Conservation (phyloP, 306 rosid genomes). For the Ceratonia siliqua region DNA sequence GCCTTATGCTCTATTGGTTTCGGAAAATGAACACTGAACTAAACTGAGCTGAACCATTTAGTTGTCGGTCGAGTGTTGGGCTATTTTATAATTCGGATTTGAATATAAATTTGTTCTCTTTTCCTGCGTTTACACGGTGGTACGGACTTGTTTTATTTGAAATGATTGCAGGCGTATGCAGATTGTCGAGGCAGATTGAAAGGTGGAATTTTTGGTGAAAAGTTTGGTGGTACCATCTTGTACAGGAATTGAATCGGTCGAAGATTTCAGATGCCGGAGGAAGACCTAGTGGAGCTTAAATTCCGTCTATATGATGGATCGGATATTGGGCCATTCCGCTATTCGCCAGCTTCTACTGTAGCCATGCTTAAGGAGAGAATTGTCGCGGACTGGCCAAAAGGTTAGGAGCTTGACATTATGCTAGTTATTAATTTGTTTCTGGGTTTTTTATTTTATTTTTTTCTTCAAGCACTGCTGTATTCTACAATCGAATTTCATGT, state of each 20-base stretch:
- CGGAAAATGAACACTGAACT: conserved; percentile 1
- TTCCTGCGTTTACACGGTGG: conserved; percentile 1
- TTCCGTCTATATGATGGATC: conserved; percentile 91
- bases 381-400: conserved; percentile 88
- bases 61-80: background rate
- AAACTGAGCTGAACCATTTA: background rate
- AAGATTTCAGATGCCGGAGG: conserved; percentile 75
- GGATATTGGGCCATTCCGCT: conserved; percentile 82
- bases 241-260: background rate
- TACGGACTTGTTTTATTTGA: background rate
- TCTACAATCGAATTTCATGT: background rate
- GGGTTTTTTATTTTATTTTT: background rate
- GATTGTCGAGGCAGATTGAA: background rate
- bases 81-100: conserved; percentile 4
- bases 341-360: conserved; percentile 72
- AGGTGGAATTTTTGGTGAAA: background rate
- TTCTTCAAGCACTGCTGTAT: background rate
- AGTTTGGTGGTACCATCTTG: background rate
- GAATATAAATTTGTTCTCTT: background rate
- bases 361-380: conserved; percentile 80
- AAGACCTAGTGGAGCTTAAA: conserved; percentile 81
- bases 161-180: background rate
- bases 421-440: background rate
- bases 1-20: background rate
- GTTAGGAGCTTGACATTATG: conserved; percentile 37